Conservation (phyloP, 305 asterid species). For the Fraxinus latifolia region DNA sequence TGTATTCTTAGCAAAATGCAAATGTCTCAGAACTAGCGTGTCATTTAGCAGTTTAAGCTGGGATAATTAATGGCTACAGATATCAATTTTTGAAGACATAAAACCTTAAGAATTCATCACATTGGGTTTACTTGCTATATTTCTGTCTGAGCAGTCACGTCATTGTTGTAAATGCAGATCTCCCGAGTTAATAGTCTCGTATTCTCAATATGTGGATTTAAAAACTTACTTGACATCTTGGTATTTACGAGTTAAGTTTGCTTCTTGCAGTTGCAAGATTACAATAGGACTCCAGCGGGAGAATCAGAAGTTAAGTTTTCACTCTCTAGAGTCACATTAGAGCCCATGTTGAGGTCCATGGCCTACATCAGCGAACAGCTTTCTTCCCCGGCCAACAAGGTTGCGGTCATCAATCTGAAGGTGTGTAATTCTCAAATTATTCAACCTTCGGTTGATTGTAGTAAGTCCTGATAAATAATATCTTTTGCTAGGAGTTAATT, state of each 20-base stretch:
- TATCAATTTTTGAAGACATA: not conserved
- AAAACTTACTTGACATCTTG: not conserved
- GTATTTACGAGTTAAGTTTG: not conserved
- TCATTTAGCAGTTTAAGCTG: not conserved
- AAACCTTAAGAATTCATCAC: not conserved
- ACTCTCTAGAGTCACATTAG: slow-evolving; percentile 65
- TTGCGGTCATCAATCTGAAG: slow-evolving; percentile 81
- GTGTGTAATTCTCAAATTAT: slow-evolving; percentile 35
- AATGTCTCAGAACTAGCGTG: not conserved
- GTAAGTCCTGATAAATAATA: not conserved
- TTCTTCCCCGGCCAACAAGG: slow-evolving; percentile 62
- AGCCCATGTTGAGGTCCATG: slow-evolving; percentile 88
- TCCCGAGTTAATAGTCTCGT: not conserved
- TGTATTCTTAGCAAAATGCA: not conserved
- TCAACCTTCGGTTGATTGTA: not conserved
- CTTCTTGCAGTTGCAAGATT: slow-evolving; percentile 64
- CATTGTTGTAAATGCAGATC: not conserved
- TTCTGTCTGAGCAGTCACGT: not conserved
- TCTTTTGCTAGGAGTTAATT: not conserved
- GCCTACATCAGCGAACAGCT: slow-evolving; percentile 83
- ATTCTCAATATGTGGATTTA: not conserved
- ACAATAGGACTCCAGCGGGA: slow-evolving; percentile 49
- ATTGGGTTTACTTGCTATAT: not conserved
- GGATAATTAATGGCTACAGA: not conserved
- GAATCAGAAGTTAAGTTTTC: slow-evolving; percentile 84